Evolutionary conservation across 2,329 filamentous ascomycete genomes (phyloP), one percentile per base, ranked within the genome.

Genomic region (Juglanconis oblonga): DNA sequence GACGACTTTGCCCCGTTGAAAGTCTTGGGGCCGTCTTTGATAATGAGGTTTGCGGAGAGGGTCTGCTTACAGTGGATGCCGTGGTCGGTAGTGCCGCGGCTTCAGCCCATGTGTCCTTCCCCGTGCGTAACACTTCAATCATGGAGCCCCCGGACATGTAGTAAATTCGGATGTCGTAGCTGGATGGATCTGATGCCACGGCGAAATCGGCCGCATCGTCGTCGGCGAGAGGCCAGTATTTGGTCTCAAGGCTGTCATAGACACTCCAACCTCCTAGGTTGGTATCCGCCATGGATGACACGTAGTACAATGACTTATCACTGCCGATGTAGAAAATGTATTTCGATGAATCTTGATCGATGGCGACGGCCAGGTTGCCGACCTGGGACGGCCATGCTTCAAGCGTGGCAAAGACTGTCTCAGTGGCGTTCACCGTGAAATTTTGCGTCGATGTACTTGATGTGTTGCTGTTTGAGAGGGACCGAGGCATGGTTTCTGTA

Each of bases 141-240:
- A 57, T 57, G 7, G 9, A n/a, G 11, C 55, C 55, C 13, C 47
- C 55, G 10, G 55, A 57, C 45, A 44, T 50, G 45, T 57, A 57
- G 24, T 57, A 57, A 11, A 57, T 51, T 13, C 55, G 55, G 24
- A 50, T 42, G 33, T 57, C 55, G 14, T 57, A 57, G 2, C 17
- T 42, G 31, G 45, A 45, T 14, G 55, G 55, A 40, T 57, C 24
- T 8, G 35, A 57, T 4, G 55, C 55, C 32, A 57, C 17, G n/a
- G 55, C 55, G 42, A 57, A 44, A 5, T 57, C 55, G 5, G 35
- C 45, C 35, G 33, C 35, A 29, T 29, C 35, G 14, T 33, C 45
- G 32, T 57, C 55, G 14, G 55, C 55, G 31, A 57, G 14, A 4
- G 55, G 55, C 55, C 55, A 57, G 55, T 57, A 57, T 24, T 50